phyloP scores from a whole-genome alignment of 208 protist species.

The Trypanosoma vivax region DNA sequence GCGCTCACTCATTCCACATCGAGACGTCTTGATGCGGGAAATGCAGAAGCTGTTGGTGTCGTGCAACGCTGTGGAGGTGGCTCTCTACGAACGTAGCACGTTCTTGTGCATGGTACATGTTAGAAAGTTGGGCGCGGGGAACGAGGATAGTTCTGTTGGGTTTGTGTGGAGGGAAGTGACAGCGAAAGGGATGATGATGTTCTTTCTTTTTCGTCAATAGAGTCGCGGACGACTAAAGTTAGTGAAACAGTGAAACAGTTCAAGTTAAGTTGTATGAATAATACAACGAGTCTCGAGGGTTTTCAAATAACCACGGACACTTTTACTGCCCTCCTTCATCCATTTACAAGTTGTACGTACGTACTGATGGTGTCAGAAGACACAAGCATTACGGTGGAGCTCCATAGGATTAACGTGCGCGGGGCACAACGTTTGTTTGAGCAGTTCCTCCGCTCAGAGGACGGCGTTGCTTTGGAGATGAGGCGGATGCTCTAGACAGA shows the following conservation, averaged over 20 bases:
- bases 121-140: slow-evolving; percentile 28
- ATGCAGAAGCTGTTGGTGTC: slow-evolving; percentile 90
- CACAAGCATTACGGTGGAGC: slow-evolving; percentile 56
- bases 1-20: slow-evolving; percentile 96
- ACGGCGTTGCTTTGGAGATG: slow-evolving; percentile 68
- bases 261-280: slow-evolving; percentile 90
- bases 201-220: slow-evolving; percentile 17
- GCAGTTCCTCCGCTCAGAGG: slow-evolving; percentile 63
- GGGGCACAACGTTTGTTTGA: slow-evolving; percentile 50
- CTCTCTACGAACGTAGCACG: slow-evolving; percentile 97
- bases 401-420: slow-evolving; percentile 77
- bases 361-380: slow-evolving; percentile 80
- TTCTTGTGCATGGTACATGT: slow-evolving; percentile 96
- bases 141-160: slow-evolving; percentile 9
- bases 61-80: slow-evolving; percentile 96
- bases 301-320: slow-evolving; percentile 61
- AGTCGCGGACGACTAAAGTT: slow-evolving; percentile 78
- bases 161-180: background rate
- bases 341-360: slow-evolving; percentile 83
- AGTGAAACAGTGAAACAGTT: slow-evolving; percentile 89
- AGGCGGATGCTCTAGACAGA: slow-evolving; percentile 57
- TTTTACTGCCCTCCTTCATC: slow-evolving; percentile 75
- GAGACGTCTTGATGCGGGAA: slow-evolving; percentile 86
- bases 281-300: slow-evolving; percentile 70
- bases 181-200: background rate